Conservation (phyloP, 345 rosid genomes). For the Clarkia xantiana region DNA sequence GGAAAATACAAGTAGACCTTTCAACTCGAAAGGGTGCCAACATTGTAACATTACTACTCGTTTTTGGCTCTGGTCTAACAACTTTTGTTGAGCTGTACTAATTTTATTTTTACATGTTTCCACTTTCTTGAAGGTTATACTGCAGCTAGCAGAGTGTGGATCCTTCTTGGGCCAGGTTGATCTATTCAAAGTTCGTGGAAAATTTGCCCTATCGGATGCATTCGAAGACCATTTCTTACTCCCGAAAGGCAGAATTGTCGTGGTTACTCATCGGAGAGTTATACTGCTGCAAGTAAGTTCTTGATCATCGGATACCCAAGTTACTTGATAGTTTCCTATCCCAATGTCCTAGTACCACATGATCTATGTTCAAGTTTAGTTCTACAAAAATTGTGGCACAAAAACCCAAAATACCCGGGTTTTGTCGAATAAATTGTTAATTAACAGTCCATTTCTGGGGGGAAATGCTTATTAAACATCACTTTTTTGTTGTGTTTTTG, state of each 20-base stretch:
- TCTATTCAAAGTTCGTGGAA: constrained; percentile 93
- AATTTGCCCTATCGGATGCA: constrained; percentile 93
- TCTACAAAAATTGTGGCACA: no score
- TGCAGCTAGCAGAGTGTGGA: constrained; percentile 92
- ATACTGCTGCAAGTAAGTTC: constrained; percentile 68
- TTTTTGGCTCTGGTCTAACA: no score
- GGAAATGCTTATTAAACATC: no score
- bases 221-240: constrained; percentile 88
- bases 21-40: no score
- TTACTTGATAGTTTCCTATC: constrained; percentile 1
- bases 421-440: no score
- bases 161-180: constrained; percentile 92
- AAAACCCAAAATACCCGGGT: no score
- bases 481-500: constrained; percentile 9
- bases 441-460: no score
- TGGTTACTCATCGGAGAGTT: constrained; percentile 76
- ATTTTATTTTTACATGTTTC: background rate
- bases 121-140: constrained; percentile 46
- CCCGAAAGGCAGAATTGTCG: constrained; percentile 57
- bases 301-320: background rate
- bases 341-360: no score
- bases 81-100: background rate
- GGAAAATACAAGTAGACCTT: no score
- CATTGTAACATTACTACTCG: no score
- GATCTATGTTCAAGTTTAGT: no score